A percentile compares a stretch with the other conserved stretches of the same genome.
phyloP scores from a whole-genome alignment of 2,329 filamentous ascomycete genomes.

The Fusarium tanahbumbuense region DNA sequence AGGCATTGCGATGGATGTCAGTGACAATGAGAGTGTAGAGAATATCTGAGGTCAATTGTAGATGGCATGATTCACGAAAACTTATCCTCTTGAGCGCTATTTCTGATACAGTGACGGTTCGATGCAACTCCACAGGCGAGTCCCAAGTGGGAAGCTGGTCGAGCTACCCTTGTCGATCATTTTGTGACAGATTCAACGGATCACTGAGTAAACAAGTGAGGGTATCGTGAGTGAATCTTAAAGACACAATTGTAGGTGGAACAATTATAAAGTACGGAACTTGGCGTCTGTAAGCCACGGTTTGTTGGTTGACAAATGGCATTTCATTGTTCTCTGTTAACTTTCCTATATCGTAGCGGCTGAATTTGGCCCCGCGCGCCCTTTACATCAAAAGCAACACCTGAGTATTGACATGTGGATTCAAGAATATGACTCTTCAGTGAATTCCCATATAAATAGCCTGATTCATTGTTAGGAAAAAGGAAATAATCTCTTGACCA shows the following conservation, averaged over 20 bases:
- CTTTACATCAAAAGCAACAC: slow-evolving; percentile 31
- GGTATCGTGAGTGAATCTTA: background rate
- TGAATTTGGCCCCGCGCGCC: slow-evolving; percentile 29
- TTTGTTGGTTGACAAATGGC: background rate
- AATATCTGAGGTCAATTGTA: background rate
- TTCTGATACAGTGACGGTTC: background rate
- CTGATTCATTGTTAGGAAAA: no score
- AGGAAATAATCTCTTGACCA: background rate
- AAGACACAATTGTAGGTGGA: background rate
- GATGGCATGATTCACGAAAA: background rate
- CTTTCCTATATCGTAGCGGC: background rate
- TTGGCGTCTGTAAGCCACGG: background rate
- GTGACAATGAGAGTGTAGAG: background rate
- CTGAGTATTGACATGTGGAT: slow-evolving; percentile 1
- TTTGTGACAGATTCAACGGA: background rate
- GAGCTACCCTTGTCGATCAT: slow-evolving; percentile 16
- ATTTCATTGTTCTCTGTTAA: background rate
- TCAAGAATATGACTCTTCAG: background rate
- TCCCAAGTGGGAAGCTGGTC: slow-evolving; percentile 10
- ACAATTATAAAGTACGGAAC: background rate
- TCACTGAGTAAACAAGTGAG: background rate
- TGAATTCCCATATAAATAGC: slow-evolving; percentile 4
- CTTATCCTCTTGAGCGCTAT: background rate
- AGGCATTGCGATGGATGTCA: slow-evolving; percentile 33
- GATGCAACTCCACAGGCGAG: slow-evolving; percentile 19